Conservation (phyloP, 2,329 filamentous ascomycete genomes). For the Exserohilum turcica region DNA sequence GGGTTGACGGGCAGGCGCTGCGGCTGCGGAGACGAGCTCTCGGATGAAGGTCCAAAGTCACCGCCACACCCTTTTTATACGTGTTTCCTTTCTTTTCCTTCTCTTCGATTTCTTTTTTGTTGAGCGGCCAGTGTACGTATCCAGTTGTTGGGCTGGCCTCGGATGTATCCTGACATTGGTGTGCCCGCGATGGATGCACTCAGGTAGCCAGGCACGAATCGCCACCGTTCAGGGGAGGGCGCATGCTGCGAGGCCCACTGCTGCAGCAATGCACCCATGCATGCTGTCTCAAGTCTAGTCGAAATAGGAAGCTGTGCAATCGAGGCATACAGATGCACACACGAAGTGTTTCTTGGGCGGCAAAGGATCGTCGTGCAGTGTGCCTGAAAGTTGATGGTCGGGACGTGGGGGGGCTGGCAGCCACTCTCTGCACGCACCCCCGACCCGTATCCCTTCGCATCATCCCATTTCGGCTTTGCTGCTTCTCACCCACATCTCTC, state of each 20-base stretch:
- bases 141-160: neutral
- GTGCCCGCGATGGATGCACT: neutral
- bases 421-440: conserved; percentile 6
- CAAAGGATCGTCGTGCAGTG: neutral
- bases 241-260: too few relatives aligned
- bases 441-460: conserved; percentile 2
- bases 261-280: too few relatives aligned
- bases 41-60: conserved; percentile 10
- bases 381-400: neutral
- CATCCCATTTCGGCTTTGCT: conserved; percentile 6
- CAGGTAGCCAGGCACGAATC: neutral
- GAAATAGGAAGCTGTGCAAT: too few relatives aligned
- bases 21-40: conserved; percentile 16
- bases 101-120: too few relatives aligned
- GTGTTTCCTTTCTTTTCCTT: too few relatives aligned
- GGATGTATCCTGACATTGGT: neutral
- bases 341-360: too few relatives aligned
- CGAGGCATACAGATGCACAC: too few relatives aligned
- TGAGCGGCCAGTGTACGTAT: neutral
- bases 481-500: conserved; percentile 8
- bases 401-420: conserved; percentile 8
- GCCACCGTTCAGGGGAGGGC: too few relatives aligned
- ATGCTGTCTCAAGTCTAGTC: too few relatives aligned
- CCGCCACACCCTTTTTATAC: too few relatives aligned
- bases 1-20: conserved; percentile 31